phyloP scores from a whole-genome alignment of 257 asterid species.

The Cinchona pubescens region DNA sequence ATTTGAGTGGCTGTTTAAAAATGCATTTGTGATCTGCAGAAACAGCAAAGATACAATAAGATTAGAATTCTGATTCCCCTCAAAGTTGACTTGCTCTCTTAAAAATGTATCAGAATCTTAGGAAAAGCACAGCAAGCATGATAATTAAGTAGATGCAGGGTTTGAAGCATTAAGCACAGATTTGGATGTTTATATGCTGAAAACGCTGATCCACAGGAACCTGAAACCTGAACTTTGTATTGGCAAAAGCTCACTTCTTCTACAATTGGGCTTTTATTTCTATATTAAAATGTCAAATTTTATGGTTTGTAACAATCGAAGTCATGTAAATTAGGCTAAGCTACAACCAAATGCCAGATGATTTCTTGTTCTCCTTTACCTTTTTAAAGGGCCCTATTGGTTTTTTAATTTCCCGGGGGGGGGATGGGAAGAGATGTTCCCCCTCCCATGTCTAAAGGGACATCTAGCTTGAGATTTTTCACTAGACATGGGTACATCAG shows the following conservation, averaged over 20 bases:
- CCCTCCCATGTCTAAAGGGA: too few species aligned
- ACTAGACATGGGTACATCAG: too few species aligned
- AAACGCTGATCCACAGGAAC: neutral
- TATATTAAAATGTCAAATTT: neutral
- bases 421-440: too few species aligned
- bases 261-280: neutral
- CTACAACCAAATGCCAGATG: neutral
- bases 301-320: neutral
- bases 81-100: neutral
- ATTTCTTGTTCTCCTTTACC: neutral
- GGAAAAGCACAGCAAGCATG: neutral
- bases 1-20: slow-evolving; percentile 59
- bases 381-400: too few species aligned
- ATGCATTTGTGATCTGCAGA: slow-evolving; percentile 59
- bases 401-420: too few species aligned
- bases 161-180: neutral
- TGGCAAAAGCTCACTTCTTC: neutral
- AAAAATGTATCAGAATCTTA: neutral
- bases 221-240: neutral
- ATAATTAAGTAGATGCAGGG: neutral
- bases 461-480: too few species aligned
- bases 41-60: slow-evolving; percentile 7
- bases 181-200: neutral
- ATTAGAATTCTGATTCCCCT: neutral
- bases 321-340: neutral